These are phyloP conservation scores for Daedaleopsis sinensis DNA, from an alignment of 768 basidiomycete genomes.

Conservation along the genomic window DNA sequence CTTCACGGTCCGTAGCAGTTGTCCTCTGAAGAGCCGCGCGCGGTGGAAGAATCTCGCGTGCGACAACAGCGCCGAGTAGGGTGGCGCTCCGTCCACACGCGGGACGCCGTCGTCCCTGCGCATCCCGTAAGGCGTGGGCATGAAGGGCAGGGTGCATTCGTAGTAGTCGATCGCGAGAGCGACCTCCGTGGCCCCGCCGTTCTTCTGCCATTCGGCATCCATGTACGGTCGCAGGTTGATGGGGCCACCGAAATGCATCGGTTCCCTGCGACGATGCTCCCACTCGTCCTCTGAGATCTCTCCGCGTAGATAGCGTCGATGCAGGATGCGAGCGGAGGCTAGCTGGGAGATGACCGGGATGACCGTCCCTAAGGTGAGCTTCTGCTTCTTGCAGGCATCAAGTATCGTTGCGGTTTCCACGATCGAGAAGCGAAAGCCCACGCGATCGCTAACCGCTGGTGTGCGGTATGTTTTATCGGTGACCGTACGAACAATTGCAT, in stretches of 20 bases:
- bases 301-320: constrained; percentile 48
- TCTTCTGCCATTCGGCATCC: constrained; percentile 46
- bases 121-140: constrained; percentile 39
- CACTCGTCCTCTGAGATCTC: constrained; percentile 55
- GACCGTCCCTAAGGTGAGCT: constrained; percentile 54
- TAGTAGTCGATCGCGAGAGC: constrained; percentile 46
- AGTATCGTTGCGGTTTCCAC: constrained; percentile 37
- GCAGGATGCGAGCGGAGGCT: constrained; percentile 53
- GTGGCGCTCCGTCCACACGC: constrained; percentile 43
- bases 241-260: constrained; percentile 51
- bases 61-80: constrained; percentile 45
- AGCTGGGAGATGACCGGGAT: constrained; percentile 54
- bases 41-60: constrained; percentile 51
- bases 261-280: constrained; percentile 50
- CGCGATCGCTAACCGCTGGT: constrained; percentile 39
- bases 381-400: constrained; percentile 42
- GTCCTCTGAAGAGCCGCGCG: constrained; percentile 39
- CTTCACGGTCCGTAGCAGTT: constrained; percentile 35
- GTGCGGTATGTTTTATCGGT: constrained; percentile 38
- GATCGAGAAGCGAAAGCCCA: constrained; percentile 28
- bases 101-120: constrained; percentile 34
- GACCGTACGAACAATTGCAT: constrained; percentile 51
- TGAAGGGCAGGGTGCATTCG: constrained; percentile 46
- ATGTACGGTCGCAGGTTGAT: constrained; percentile 55
- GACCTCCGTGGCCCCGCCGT: constrained; percentile 49